Evolutionary conservation across 2,329 filamentous ascomycete genomes (phyloP).

Genomic region (Hymenoscyphus scutula): DNA sequence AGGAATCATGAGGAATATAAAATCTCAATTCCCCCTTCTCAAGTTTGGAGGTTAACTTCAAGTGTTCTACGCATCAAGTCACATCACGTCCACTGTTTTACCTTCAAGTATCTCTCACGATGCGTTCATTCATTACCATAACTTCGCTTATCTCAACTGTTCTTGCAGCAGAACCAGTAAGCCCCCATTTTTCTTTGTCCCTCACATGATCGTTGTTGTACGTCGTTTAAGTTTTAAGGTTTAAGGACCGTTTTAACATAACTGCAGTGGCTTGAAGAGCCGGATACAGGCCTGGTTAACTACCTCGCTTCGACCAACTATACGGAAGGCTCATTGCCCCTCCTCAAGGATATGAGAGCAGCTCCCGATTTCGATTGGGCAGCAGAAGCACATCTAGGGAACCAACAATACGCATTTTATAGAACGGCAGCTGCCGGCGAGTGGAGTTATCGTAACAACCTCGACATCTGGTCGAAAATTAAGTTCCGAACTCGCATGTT

Average conservation of each 20-base stretch:
- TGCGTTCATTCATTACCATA: background rate
- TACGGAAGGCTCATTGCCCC: background rate
- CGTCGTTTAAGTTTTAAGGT: background rate
- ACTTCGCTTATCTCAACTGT: background rate
- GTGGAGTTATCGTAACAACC: constrained; percentile 43
- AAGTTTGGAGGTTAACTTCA: background rate
- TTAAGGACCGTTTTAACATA: background rate
- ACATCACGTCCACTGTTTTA: background rate
- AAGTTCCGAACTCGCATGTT: constrained; percentile 46
- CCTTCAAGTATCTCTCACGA: background rate
- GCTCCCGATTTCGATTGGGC: constrained; percentile 14
- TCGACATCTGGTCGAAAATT: constrained; percentile 49
- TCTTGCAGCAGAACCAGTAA: constrained; percentile 1
- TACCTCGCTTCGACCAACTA: constrained; percentile 3
- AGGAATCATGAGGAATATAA: background rate
- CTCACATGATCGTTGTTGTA: background rate
- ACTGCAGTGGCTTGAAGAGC: background rate
- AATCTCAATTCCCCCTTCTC: background rate
- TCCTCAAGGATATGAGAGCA: background rate
- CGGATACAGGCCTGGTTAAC: background rate
- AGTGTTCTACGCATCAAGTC: background rate
- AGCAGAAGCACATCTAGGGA: constrained; percentile 4
- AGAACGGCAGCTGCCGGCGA: constrained; percentile 12
- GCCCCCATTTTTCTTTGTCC: background rate
- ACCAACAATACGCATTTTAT: constrained; percentile 7